Evolutionary conservation across 495 filamentous ascomycete species (phyloP).

Genomic region (Ascobolus immersus): DNA sequence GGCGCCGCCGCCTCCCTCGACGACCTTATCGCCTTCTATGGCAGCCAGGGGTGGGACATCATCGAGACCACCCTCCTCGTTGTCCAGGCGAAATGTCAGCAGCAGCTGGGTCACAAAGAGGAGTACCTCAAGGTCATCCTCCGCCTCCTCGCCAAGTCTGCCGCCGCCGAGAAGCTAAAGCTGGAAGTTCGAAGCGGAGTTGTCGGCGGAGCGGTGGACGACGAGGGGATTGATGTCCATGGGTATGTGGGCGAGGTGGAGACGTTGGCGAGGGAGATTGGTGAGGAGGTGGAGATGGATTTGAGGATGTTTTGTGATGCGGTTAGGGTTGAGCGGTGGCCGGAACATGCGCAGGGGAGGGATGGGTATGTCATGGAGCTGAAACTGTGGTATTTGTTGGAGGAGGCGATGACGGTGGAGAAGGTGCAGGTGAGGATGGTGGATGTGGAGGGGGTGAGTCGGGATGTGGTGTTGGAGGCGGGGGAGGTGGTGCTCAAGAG

Average conservation of each 20-base stretch:
- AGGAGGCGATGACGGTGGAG: slow-evolving; percentile 41
- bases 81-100: slow-evolving; percentile 64
- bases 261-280: slow-evolving; percentile 30
- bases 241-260: slow-evolving; percentile 44
- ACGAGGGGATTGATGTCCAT: slow-evolving; percentile 22
- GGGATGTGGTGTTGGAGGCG: slow-evolving; percentile 41
- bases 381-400: slow-evolving; percentile 43
- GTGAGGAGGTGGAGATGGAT: slow-evolving; percentile 38
- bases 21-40: slow-evolving; percentile 59
- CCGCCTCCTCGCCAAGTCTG: slow-evolving; percentile 48
- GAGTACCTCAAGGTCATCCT: slow-evolving; percentile 57
- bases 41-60: slow-evolving; percentile 49
- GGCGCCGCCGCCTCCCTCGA: slow-evolving; percentile 58
- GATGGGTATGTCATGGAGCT: slow-evolving; percentile 60
- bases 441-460: slow-evolving; percentile 21
- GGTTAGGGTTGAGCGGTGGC: slow-evolving; percentile 39
- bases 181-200: slow-evolving; percentile 1
- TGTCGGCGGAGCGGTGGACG: slow-evolving; percentile 14
- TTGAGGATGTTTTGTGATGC: slow-evolving; percentile 49
- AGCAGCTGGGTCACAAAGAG: slow-evolving; percentile 44
- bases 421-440: slow-evolving; percentile 40
- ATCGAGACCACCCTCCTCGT: slow-evolving; percentile 62
- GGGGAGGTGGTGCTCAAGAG: slow-evolving; percentile 20
- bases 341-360: slow-evolving; percentile 39
- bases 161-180: slow-evolving; percentile 29